phyloP scores from a whole-genome alignment of 2,329 filamentous ascomycete species.

The Cladosporium oxysporum region DNA sequence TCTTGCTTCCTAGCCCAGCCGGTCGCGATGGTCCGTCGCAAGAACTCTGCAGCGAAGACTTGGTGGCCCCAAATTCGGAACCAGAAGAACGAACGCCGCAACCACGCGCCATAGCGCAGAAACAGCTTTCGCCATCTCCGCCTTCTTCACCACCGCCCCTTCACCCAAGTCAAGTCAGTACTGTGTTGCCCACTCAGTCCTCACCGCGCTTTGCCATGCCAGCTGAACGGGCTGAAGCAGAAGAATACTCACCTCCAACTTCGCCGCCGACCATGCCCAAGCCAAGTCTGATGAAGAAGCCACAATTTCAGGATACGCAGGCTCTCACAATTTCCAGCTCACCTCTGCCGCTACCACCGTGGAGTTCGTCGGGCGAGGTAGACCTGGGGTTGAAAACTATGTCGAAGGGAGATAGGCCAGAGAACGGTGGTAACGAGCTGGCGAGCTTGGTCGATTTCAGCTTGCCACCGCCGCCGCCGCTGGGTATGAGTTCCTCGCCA shows the following conservation, averaged over 20 bases:
- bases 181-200: constrained; percentile 24
- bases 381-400: background rate
- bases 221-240: background rate
- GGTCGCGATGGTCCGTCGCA: constrained; percentile 1
- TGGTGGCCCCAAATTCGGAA: background rate
- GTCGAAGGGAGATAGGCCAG: constrained; percentile 4
- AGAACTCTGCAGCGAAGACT: constrained; percentile 12
- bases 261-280: background rate
- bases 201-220: constrained; percentile 7
- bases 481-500: constrained; percentile 23
- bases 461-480: constrained; percentile 27
- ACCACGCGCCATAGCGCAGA: background rate
- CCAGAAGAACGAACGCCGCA: background rate
- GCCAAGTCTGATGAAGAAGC: background rate
- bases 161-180: constrained; percentile 27
- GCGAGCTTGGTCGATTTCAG: constrained; percentile 26
- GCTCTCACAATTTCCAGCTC: constrained; percentile 22
- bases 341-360: constrained; percentile 27
- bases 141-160: constrained; percentile 26
- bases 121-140: background rate
- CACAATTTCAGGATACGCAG: constrained; percentile 3
- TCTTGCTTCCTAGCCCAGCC: constrained; percentile 2
- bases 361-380: constrained; percentile 23
- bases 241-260: constrained; percentile 9
- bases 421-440: constrained; percentile 6